Conservation (phyloP, 2,329 filamentous ascomycete genomes). For the Knufia petricola region DNA sequence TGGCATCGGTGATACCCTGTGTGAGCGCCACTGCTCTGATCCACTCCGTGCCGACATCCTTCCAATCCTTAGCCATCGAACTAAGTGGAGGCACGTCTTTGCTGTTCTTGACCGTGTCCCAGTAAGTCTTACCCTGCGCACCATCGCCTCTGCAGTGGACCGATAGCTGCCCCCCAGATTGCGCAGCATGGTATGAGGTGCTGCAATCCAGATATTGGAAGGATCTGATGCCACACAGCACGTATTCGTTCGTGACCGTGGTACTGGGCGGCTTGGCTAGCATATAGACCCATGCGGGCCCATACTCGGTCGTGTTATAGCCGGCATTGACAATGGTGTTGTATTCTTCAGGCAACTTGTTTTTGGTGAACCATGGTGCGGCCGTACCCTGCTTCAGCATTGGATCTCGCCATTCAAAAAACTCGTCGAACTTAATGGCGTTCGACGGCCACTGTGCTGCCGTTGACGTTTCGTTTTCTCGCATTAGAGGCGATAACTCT, state of each 20-base stretch:
- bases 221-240: slow-evolving; percentile 58
- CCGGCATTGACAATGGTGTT: slow-evolving; percentile 58
- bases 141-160: slow-evolving; percentile 58
- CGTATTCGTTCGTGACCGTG: slow-evolving; percentile 41
- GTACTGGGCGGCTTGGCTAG: slow-evolving; percentile 42
- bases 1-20: slow-evolving; percentile 44
- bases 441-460: slow-evolving; percentile 41
- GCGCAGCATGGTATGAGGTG: slow-evolving; percentile 47
- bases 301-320: slow-evolving; percentile 22
- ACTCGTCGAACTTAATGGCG: slow-evolving; percentile 52
- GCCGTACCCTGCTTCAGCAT: too few species aligned
- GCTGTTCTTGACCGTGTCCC: too few species aligned
- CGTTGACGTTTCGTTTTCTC: slow-evolving; percentile 30
- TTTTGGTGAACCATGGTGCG: slow-evolving; percentile 48
- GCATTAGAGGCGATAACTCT: slow-evolving; percentile 57
- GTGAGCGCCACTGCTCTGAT: slow-evolving; percentile 46
- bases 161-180: slow-evolving; percentile 48
- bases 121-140: slow-evolving; percentile 20
- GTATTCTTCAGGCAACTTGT: slow-evolving; percentile 47
- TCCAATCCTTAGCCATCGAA: slow-evolving; percentile 44
- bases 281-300: slow-evolving; percentile 53
- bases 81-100: slow-evolving; percentile 27
- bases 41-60: slow-evolving; percentile 50
- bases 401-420: slow-evolving; percentile 68
- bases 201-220: slow-evolving; percentile 57